phyloP scores from a whole-genome alignment of 2,329 filamentous ascomycete genomes.

The Ascochyta fabae region DNA sequence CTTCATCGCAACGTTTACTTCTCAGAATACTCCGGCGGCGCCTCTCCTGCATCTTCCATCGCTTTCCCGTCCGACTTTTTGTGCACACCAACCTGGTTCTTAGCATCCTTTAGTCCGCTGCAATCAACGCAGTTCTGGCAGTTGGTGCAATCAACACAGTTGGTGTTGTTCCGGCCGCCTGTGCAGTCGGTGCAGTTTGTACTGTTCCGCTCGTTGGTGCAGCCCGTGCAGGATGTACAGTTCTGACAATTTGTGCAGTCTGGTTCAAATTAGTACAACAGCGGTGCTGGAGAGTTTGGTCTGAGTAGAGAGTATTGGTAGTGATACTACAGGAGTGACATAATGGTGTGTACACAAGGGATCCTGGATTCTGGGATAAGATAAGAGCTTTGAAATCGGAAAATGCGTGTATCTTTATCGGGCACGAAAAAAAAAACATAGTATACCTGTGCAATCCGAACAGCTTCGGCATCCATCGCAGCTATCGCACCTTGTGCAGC shows the following conservation, averaged over 20 bases:
- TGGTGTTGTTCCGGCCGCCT: slow-evolving; percentile 2
- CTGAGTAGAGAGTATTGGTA: not conserved
- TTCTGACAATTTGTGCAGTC: not conserved
- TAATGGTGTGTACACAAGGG: not conserved
- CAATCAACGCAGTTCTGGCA: slow-evolving; percentile 10
- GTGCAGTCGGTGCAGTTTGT: slow-evolving; percentile 1
- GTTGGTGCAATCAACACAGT: slow-evolving; percentile 1
- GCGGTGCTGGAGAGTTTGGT: too few species aligned
- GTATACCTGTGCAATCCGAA: too few species aligned
- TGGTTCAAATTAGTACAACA: not conserved
- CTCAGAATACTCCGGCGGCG: too few species aligned
- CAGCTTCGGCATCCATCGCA: too few species aligned
- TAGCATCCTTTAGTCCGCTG: not conserved
- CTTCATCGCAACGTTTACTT: too few species aligned
- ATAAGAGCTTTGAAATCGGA: too few species aligned
- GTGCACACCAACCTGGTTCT: slow-evolving; percentile 2
- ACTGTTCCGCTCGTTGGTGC: slow-evolving; percentile 1
- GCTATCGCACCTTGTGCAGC: too few species aligned
- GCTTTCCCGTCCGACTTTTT: not conserved
- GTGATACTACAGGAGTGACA: too few species aligned
- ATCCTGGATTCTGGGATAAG: not conserved
- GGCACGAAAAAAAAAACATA: too few species aligned
- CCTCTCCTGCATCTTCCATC: too few species aligned
- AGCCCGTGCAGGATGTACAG: not conserved
- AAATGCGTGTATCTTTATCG: too few species aligned